These are phyloP conservation scores for Ceratonia siliqua DNA, from an alignment of 306 rosid species.

Conservation along the genomic window DNA sequence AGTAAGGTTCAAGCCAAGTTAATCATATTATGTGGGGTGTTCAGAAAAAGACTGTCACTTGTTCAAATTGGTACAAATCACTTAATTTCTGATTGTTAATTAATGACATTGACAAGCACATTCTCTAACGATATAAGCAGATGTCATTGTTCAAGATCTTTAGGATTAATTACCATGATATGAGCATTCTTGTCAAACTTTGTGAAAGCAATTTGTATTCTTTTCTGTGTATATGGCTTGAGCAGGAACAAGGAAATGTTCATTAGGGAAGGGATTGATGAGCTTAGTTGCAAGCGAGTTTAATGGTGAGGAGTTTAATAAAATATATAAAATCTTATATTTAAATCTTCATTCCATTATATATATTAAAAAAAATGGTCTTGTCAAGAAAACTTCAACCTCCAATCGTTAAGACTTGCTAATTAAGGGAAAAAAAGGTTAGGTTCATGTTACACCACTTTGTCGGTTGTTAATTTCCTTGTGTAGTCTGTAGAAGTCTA, in stretches of 20 bases:
- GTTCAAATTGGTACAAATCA: not conserved
- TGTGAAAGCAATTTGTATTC: not conserved
- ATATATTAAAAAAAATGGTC: not conserved
- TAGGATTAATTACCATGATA: not conserved
- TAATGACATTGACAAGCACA: not conserved
- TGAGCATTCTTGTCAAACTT: not conserved
- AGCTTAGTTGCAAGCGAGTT: not conserved
- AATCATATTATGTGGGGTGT: not conserved
- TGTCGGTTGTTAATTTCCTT: not conserved
- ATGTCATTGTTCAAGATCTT: not conserved
- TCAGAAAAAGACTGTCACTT: not conserved
- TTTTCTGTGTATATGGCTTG: not conserved
- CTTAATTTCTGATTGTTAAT: not conserved
- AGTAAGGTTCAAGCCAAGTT: slow-evolving; percentile 43
- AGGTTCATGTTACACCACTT: not conserved
- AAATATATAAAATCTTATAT: not conserved
- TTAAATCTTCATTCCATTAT: not conserved
- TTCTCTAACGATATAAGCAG: not conserved
- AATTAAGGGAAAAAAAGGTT: not conserved
- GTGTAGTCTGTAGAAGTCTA: not conserved
- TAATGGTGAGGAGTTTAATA: not conserved
- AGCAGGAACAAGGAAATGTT: not conserved
- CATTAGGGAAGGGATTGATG: not conserved
- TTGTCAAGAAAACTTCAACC: not conserved
- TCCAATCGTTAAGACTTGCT: slow-evolving; percentile 6